Evolutionary conservation across 345 rosid species (phyloP).

Genomic region (Rubroshorea leprosula): DNA sequence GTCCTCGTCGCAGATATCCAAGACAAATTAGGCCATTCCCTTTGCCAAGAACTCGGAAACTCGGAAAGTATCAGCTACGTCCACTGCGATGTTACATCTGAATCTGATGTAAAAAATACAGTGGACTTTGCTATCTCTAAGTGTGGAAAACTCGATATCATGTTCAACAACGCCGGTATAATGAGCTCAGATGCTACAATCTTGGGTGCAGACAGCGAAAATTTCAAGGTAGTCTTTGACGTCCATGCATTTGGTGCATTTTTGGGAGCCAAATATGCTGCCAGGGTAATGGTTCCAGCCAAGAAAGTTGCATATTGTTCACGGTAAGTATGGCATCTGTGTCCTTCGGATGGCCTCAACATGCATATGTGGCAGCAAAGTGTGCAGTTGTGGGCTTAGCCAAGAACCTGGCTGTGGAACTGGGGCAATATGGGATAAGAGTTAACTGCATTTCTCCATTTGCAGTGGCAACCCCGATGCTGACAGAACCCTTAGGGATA

Average conservation of each 20-base stretch:
- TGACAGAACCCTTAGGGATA: not conserved
- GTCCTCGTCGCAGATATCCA: not conserved
- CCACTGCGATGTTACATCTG: not conserved
- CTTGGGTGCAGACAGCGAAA: constrained; percentile 48
- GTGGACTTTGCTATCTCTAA: constrained; percentile 58
- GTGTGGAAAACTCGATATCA: constrained; percentile 48
- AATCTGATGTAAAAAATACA: constrained; percentile 44
- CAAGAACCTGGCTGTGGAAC: not conserved
- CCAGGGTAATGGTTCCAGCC: constrained; percentile 69
- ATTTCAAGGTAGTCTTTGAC: constrained; percentile 49
- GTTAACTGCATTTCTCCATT: not conserved
- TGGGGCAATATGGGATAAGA: not conserved
- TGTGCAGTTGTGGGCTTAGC: not conserved
- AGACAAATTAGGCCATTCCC: not conserved
- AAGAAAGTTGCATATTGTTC: not conserved
- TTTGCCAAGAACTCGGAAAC: not conserved
- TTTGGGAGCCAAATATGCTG: constrained; percentile 62
- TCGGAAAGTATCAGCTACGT: not conserved
- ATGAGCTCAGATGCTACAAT: constrained; percentile 49
- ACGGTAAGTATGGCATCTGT: not conserved
- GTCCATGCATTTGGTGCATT: constrained; percentile 62
- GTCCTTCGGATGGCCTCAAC: not conserved
- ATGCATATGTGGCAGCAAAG: not conserved
- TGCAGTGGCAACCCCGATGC: not conserved
- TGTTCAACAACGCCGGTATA: constrained; percentile 77